Evolutionary conservation across 2,329 filamentous ascomycete genomes (phyloP), one percentile per base, ranked within the genome.

Genomic region (Nemania bipapillata): DNA sequence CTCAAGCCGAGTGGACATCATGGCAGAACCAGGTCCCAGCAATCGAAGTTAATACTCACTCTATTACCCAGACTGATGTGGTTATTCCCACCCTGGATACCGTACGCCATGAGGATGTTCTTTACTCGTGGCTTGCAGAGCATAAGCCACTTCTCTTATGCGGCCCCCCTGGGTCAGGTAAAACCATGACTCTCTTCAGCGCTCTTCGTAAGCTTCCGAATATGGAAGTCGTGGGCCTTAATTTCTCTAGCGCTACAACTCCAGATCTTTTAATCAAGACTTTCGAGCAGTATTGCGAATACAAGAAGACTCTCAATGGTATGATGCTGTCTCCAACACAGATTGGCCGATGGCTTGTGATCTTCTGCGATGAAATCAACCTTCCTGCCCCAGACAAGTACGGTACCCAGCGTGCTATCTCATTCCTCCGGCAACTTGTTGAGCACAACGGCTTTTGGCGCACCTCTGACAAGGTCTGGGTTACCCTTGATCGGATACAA

Each of bases 291-390:
- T 97, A 99, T 81, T 99, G 96, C 82, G 96, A 99, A 81, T 99
- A 99, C 83, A 96, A 95, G 85, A 99, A 99, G 87, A 98, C 96
- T 0, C 84, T 98, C 55, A 98, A 96, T 78, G 96, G 96, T 49
- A 94, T 98, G 22, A 92, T 97, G 76, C 91, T 99, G 72, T 97
- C 95, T 26, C 96, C 96, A 0, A 97, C 92, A 6, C 96, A 99
- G 79, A 97, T 99, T 75, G 96, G 96, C 24, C 91, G 95, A 74
- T 99, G 96, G 96, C 87, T 99, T 42, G 95, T 99, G 53, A 89
- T 99, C 70, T 99, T 99, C 86, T 99, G 96, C 76, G 96, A 99
- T 79, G 96, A 99, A 80, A 99, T 99, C 83, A 99, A 99, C 81
- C 86, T 99, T 85, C 96, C 96, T 6, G 95, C 96, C 4, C 96